Base-by-base conservation (phyloP, 306 rosid species). In the Malus sieversii region DNA sequence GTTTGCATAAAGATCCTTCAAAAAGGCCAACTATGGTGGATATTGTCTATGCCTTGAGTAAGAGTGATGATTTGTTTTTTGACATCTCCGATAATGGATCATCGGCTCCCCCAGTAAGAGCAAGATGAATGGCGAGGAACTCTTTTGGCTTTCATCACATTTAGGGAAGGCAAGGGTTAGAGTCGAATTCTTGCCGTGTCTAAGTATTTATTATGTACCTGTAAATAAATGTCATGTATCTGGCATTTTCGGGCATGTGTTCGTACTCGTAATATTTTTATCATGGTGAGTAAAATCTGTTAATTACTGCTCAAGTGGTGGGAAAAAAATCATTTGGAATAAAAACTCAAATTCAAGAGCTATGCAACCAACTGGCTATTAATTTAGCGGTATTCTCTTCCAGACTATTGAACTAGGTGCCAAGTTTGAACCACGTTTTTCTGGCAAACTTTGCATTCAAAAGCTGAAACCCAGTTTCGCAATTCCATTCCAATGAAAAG, bases 11-110 rank as follows among this genome's bases (percentile, higher is more conserved):
- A 70, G 91, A 95, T 27, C 96, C 93, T 13, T 40, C 91, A 12
- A 95, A 85, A 86, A 81, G 99, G 83, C 97, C 97, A 1, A 80
- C 87, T 44, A 95, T 92, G 90, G 89, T 95, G 68, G 99, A 92
- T 46, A 85, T 85, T 79, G 96, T 89, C 4, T 95, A 95, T 76
- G 87, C 93, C 10, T 70, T 95, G 29, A 73, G 87, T 72, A 95
- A 86, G 84, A 90, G 90, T 63, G 99, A 90, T 61, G 97, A 89
- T 4, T 22, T 63, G 22, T 82, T 86, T 61, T 89, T 81, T 75
- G 99, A 95, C 0, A 72, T 84, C 78, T 95, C 99, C 0, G 93
- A 89, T 70, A 96, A 90, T 45, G 82, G 86, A 18, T 30, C 83
- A 29, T 79, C 85, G 2, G 82, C 90, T 35, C 85, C 92, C 29